Base-by-base conservation (phyloP, 305 asterid species). In the Caryopteris hybrid region DNA sequence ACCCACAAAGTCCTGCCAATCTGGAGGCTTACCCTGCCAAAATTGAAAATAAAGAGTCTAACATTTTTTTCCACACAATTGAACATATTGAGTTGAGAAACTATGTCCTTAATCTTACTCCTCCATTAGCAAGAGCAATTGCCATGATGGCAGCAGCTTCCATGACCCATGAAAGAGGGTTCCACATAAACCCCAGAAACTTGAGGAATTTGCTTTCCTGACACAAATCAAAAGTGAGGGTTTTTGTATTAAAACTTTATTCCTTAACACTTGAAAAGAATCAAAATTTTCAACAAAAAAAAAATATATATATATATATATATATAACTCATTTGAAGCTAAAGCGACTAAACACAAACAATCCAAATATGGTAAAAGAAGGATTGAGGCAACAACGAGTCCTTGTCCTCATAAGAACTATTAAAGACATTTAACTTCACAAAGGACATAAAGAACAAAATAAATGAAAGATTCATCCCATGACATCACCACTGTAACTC, bases 71-170 rank as follows among this genome's bases (percentile, higher is more conserved):
- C 62, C 55, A 63, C 21, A 33, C 2, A 3, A 2, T 11, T 2
- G 9, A 63, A 41, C 25, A 64, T 50, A 50, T 61, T 3, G 62
- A 73, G 53, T 38, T 51, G 14, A 51, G 64, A 82, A 78, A 61
- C 7, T 8, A 52, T 34, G 64, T 59, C 60, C 95, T 81, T 38
- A 38, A 13, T 9, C 43, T 38, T 70, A 95, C 99, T 67, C 99
- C 99, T 84, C 99, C 99, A 83, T 95, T 95, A 42, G 99, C 99
- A 74, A 95, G 98, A 45, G 98, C 99, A 72, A 95, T 91, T 7
- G 99, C 97, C 99, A 95, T 95, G 61, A 95, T 83, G 21, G 99
- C 99, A 45, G 99, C 99, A 69, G 97, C 99, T 83, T 94, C 99
- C 99, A 94, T 94, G 59, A 94, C 99, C 99, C 99, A 94, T 70